These are phyloP conservation scores for Cyclospora cayetanensis DNA, from an alignment of 169 alveolate genomes.

Conservation along the genomic window DNA sequence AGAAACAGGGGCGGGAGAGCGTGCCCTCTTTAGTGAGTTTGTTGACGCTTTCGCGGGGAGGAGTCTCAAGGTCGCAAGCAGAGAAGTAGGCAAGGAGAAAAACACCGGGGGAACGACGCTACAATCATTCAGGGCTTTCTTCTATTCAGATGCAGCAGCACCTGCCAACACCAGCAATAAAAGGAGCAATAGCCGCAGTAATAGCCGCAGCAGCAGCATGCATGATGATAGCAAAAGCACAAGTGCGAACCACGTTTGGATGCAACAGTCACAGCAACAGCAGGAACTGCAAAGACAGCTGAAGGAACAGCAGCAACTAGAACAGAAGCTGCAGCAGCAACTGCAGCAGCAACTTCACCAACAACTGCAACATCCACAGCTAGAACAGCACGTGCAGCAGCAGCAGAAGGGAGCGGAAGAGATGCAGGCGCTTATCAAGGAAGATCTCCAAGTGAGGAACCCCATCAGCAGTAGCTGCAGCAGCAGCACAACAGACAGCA, in stretches of 20 bases:
- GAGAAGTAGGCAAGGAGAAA: neutral
- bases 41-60: neutral
- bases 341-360: neutral
- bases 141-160: neutral
- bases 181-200: neutral
- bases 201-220: neutral
- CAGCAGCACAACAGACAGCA: neutral
- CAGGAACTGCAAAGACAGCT: neutral
- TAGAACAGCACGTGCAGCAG: neutral
- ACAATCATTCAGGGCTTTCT: neutral
- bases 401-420: neutral
- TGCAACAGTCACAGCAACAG: neutral
- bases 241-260: neutral
- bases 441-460: neutral
- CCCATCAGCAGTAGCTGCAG: neutral
- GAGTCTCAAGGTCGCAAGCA: neutral
- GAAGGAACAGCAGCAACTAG: neutral
- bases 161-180: neutral
- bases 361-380: neutral
- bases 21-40: neutral
- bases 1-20: neutral
- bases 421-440: neutral
- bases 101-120: neutral
- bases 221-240: neutral
- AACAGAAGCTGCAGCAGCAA: neutral